Evolutionary conservation across 1,139 yeast genomes (phyloP).

Genomic region (Suhomyces anneliseae): DNA sequence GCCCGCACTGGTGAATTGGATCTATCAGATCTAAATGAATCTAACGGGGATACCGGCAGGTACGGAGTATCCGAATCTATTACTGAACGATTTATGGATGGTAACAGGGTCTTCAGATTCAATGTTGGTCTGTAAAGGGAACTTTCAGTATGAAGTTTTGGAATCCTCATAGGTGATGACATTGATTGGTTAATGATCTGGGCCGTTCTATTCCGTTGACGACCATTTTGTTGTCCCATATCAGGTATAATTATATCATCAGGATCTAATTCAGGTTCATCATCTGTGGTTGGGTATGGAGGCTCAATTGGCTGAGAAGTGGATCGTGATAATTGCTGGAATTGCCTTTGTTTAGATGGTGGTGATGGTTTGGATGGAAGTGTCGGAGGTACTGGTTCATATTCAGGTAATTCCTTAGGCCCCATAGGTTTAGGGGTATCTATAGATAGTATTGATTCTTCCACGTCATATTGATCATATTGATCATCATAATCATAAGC

Average conservation of each 20-base stretch:
- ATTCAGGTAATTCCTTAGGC: slow-evolving; percentile 41
- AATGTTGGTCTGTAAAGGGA: slow-evolving; percentile 3
- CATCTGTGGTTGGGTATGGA: slow-evolving; percentile 12
- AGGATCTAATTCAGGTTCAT: not conserved
- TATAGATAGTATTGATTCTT: slow-evolving; percentile 14
- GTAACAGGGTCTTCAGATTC: slow-evolving; percentile 8
- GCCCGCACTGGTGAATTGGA: slow-evolving; percentile 9
- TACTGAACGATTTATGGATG: not conserved
- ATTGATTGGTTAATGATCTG: slow-evolving; percentile 12
- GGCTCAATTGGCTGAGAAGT: slow-evolving; percentile 8
- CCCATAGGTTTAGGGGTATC: slow-evolving; percentile 45
- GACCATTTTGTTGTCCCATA: not conserved
- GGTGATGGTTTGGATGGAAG: not conserved
- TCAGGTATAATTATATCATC: slow-evolving; percentile 5
- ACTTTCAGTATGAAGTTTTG: slow-evolving; percentile 4
- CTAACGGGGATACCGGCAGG: slow-evolving; percentile 5
- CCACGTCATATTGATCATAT: slow-evolving; percentile 1
- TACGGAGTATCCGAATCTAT: not conserved
- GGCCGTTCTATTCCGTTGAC: slow-evolving; percentile 2
- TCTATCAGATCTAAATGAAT: not conserved
- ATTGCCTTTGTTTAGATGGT: slow-evolving; percentile 10
- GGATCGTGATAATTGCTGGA: slow-evolving; percentile 16
- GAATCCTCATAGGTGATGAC: slow-evolving; percentile 8
- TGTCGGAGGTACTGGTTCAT: slow-evolving; percentile 15
- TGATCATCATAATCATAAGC: not conserved